Evolutionary conservation across 1,139 yeast genomes (phyloP).

Genomic region (Candida gigantensis): DNA sequence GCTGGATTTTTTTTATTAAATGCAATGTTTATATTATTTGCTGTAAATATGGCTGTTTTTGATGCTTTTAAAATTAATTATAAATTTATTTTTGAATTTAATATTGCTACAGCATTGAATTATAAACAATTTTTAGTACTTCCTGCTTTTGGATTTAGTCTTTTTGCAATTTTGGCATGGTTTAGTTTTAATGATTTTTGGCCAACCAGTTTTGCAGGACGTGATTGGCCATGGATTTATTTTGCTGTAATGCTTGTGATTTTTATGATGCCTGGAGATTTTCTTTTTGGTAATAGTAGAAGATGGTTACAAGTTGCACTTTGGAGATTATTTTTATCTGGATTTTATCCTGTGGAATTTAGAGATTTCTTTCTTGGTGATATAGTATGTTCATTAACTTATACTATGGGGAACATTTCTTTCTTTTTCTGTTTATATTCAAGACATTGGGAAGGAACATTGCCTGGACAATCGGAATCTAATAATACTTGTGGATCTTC

Average conservation of each 20-base stretch:
- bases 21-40: constrained; percentile 62
- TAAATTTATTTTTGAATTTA: constrained; percentile 88
- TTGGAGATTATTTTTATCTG: constrained; percentile 75
- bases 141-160: constrained; percentile 59
- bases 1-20: constrained; percentile 78
- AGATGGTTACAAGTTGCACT: constrained; percentile 74
- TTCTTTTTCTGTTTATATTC: constrained; percentile 84
- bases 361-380: constrained; percentile 93
- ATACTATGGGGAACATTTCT: constrained; percentile 81
- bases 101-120: constrained; percentile 68
- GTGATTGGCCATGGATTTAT: constrained; percentile 81
- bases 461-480: constrained; percentile 35
- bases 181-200: constrained; percentile 73
- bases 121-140: constrained; percentile 63
- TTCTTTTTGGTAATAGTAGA: constrained; percentile 55
- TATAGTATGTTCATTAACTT: constrained; percentile 82
- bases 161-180: constrained; percentile 67
- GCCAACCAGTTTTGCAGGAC: constrained; percentile 60
- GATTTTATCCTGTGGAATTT: constrained; percentile 92
- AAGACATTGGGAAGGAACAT: constrained; percentile 60
- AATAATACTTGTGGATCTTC: constrained; percentile 69
- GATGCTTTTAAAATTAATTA: constrained; percentile 76
- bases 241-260: constrained; percentile 53
- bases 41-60: constrained; percentile 74
- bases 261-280: constrained; percentile 65